These are phyloP conservation scores for Calvatia gigantea DNA, from an alignment of 768 basidiomycete genomes.

Conservation along the genomic window DNA sequence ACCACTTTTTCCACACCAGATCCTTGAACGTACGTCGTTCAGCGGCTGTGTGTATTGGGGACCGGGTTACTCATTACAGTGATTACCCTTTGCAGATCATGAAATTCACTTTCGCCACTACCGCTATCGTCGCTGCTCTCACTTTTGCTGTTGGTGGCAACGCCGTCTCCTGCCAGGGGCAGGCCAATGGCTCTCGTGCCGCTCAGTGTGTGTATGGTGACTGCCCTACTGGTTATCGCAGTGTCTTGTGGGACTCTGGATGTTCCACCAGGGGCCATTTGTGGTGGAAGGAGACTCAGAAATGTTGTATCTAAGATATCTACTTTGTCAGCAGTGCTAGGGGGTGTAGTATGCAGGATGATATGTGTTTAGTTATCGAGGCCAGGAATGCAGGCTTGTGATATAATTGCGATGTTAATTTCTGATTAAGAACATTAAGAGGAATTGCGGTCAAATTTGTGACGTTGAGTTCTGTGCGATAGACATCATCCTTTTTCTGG, in stretches of 20 bases:
- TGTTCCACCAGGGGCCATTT: neutral
- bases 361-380: too few species aligned
- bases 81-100: neutral
- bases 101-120: conserved; percentile 8
- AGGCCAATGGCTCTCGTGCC: neutral
- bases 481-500: too few species aligned
- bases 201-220: neutral
- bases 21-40: neutral
- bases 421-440: too few species aligned
- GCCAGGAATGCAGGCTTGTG: too few species aligned
- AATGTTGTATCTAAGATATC: conserved; percentile 4
- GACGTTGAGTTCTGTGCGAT: too few species aligned
- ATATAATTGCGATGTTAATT: too few species aligned
- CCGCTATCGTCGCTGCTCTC: conserved; percentile 1
- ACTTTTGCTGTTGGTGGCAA: conserved; percentile 6
- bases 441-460: too few species aligned
- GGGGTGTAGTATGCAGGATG: too few species aligned
- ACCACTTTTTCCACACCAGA: neutral
- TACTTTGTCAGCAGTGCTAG: too few species aligned
- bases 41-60: neutral
- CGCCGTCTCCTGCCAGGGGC: conserved; percentile 9
- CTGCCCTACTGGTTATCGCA: conserved; percentile 10
- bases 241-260: conserved; percentile 9
- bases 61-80: neutral
- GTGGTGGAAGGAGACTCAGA: neutral